A percentile compares a stretch with the other conserved stretches of the same genome.
Conservation (phyloP, 257 asterid species). For the Fraxinus anomala region DNA sequence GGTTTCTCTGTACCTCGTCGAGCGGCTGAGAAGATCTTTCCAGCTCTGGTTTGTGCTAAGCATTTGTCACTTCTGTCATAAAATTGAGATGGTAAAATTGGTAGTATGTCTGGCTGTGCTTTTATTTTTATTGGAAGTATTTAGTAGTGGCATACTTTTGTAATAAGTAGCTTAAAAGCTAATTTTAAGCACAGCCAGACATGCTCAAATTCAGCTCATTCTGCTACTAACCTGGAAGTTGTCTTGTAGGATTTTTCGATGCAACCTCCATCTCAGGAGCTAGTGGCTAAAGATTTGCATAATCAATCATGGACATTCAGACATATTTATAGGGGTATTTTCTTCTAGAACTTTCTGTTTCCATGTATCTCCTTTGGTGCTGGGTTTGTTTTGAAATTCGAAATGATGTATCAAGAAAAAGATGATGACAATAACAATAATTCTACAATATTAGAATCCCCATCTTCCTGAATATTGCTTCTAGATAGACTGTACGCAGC, state of each 20-base stretch:
- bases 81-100: slow-evolving; percentile 11
- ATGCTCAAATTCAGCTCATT: slow-evolving; percentile 8
- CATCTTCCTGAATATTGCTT: background rate
- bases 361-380: background rate
- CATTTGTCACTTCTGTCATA: background rate
- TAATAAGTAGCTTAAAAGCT: background rate
- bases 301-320: slow-evolving; percentile 97
- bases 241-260: slow-evolving; percentile 77
- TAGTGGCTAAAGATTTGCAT: slow-evolving; percentile 86
- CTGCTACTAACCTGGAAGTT: slow-evolving; percentile 23
- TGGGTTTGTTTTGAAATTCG: background rate
- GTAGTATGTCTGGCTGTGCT: background rate
- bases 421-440: background rate
- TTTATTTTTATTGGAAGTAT: background rate
- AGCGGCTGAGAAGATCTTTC: slow-evolving; percentile 97
- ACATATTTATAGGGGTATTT: slow-evolving; percentile 90
- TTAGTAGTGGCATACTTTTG: background rate
- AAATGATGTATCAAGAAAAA: background rate
- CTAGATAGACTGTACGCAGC: background rate
- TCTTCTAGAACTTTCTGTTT: background rate
- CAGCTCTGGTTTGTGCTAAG: slow-evolving; percentile 61
- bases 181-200: background rate
- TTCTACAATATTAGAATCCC: background rate
- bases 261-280: slow-evolving; percentile 99
- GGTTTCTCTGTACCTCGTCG: slow-evolving; percentile 99